Evolutionary conservation across 2,329 filamentous ascomycete species (phyloP), one percentile per base, ranked within the genome.

Genomic region (Aspergillus sp.): DNA sequence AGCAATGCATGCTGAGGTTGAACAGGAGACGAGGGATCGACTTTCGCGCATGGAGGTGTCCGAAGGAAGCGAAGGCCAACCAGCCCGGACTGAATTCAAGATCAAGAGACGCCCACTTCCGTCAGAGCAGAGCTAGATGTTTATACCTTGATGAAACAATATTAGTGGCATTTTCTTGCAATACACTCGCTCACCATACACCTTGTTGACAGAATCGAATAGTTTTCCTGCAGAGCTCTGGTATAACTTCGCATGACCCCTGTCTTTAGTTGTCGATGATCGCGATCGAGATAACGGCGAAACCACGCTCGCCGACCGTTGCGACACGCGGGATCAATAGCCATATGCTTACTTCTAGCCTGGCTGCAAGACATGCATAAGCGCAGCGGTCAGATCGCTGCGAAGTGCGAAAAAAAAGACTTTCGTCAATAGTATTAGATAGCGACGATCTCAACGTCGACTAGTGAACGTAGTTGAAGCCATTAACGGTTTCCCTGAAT

Each of bases 11-110:
- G 67, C 66, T 21, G 67, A 77, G 52, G 65, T 73, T 7, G 65
- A 72, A 39, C 58, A 62, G n/a, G 68, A 67, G 51, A 75, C 72
- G 1, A 66, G 70, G 47, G 70, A 77, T 36, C 66, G 70, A 25
- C 61, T 71, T 48, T 65, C 70, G 38, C 63, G 23, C n/a, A n/a
- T 49, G 38, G 23, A 32, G 19, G 11, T 55, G 11, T 30, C 39
- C 19, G 17, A 36, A 8, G 23, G n/a, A n/a, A 27, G 13, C 17
- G 23, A 42, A 21, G 8, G 8, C 17, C 53, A 15, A 4, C 36
- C 51, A n/a, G 36, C 39, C 1, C 51, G n/a, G 5, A 3, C 53
- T 8, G 30, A 42, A 2, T 19, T 27, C 5, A 50, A 19, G 47
- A 27, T 30, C 17, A 27, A 49, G 47, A 8, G 23, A 50, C 13